A percentile compares a stretch with the other conserved stretches of the same genome.
phyloP scores from a whole-genome alignment of 1,139 yeast genomes.

The Hemisphaericaspora xylofermentans region DNA sequence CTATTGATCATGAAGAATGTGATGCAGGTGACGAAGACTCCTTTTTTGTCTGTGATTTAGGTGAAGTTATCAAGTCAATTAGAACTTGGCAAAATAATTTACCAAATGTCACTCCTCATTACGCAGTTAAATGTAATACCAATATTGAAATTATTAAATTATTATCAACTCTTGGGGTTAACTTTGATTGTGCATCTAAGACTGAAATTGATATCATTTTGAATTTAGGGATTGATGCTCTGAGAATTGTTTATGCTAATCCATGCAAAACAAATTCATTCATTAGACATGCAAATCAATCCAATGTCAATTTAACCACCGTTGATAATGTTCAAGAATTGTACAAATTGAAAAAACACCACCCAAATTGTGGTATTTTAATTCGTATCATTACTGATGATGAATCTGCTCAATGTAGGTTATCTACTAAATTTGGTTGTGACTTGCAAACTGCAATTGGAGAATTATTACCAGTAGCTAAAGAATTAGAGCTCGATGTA shows the following conservation, averaged over 20 bases:
- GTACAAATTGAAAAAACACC: slow-evolving; percentile 63
- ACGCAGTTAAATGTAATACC: slow-evolving; percentile 94
- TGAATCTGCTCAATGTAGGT: slow-evolving; percentile 79
- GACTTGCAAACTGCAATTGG: slow-evolving; percentile 52
- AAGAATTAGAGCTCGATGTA: slow-evolving; percentile 58
- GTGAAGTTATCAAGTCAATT: slow-evolving; percentile 63
- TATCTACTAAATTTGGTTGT: slow-evolving; percentile 90
- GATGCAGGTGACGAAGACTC: slow-evolving; percentile 81
- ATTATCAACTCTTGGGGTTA: slow-evolving; percentile 63
- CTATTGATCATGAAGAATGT: slow-evolving; percentile 60
- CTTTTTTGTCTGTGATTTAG: slow-evolving; percentile 85
- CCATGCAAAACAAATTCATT: slow-evolving; percentile 89
- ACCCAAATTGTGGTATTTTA: slow-evolving; percentile 69
- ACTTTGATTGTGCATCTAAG: slow-evolving; percentile 93
- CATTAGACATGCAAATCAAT: slow-evolving; percentile 63
- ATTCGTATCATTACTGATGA: slow-evolving; percentile 90
- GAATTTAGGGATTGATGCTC: slow-evolving; percentile 58
- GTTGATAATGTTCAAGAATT: slow-evolving; percentile 89
- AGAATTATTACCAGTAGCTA: slow-evolving; percentile 61
- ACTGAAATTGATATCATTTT: slow-evolving; percentile 74
- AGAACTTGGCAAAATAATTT: slow-evolving; percentile 59
- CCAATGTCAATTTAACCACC: slow-evolving; percentile 69
- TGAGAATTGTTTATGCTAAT: slow-evolving; percentile 83
- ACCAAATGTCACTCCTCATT: slow-evolving; percentile 79
- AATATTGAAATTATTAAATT: slow-evolving; percentile 57